Conservation (phyloP, 1,284 basidiomycete species). For the Rhodotorula glutinis region DNA sequence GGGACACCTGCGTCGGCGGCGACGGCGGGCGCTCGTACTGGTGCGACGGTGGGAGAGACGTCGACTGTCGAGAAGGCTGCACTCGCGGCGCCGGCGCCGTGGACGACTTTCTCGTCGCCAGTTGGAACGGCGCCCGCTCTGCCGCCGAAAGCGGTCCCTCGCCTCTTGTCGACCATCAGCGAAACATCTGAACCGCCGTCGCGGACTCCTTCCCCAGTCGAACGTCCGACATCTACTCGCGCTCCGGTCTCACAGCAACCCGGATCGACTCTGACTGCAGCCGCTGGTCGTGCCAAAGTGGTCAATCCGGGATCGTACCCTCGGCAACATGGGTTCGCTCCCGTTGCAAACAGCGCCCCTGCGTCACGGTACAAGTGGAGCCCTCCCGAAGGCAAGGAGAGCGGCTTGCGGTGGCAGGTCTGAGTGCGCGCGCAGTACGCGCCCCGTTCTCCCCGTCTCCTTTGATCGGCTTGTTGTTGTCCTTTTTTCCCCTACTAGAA, state of each 20-base stretch:
- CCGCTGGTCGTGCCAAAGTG: neutral
- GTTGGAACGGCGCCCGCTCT: neutral
- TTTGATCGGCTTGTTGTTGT: neutral
- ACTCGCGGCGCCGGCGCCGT: neutral
- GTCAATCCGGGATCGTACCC: neutral
- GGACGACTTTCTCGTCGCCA: neutral
- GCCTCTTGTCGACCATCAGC: neutral
- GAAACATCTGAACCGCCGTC: neutral
- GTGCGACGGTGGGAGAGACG: too few relatives aligned
- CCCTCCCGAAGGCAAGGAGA: conserved; percentile 7
- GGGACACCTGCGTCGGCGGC: neutral
- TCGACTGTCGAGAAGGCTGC: too few relatives aligned
- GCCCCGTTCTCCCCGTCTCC: too few relatives aligned
- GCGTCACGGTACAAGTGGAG: conserved; percentile 3
- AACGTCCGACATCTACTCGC: too few relatives aligned
- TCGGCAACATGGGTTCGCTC: too few relatives aligned
- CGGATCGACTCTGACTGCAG: neutral
- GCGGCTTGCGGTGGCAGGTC: neutral
- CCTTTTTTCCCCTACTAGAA: neutral
- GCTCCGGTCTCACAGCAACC: too few relatives aligned
- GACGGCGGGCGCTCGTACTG: neutral
- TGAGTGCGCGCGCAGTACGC: too few relatives aligned
- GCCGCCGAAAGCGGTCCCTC: neutral
- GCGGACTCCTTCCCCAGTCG: neutral
- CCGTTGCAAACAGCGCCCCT: too few relatives aligned